Evolutionary conservation across 2,329 filamentous ascomycete species (phyloP).

Genomic region (Gremmenia infestans): DNA sequence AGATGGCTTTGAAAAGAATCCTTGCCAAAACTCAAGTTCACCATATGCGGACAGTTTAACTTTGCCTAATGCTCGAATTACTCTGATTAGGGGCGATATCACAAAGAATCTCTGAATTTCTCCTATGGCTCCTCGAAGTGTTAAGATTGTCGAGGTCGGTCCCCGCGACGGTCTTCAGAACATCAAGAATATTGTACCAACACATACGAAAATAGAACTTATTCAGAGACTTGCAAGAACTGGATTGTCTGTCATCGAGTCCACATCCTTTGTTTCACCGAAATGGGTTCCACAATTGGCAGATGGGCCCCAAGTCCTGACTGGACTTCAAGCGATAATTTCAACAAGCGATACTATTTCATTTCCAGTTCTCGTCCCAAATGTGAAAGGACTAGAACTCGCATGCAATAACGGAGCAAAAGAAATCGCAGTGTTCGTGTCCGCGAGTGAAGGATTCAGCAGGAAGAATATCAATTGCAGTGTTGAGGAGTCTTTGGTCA

Average conservation of each 20-base stretch:
- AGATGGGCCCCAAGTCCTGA: too few species aligned
- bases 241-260: constrained; percentile 70
- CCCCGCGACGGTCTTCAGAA: constrained; percentile 85
- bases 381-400: too few species aligned
- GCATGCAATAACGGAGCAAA: constrained; percentile 12
- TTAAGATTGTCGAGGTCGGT: constrained; percentile 75
- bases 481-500: constrained; percentile 48
- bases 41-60: too few species aligned
- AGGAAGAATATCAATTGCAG: constrained; percentile 54
- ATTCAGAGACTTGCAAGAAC: constrained; percentile 64
- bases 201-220: constrained; percentile 70
- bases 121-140: constrained; percentile 16
- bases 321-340: too few species aligned
- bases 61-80: too few species aligned
- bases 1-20: too few species aligned
- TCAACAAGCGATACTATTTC: too few species aligned
- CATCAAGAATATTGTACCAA: constrained; percentile 65
- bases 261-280: constrained; percentile 76
- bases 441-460: constrained; percentile 55
- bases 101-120: too few species aligned
- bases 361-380: too few species aligned
- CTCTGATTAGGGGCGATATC: too few species aligned
- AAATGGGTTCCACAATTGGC: constrained; percentile 77
- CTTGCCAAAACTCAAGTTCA: too few species aligned
- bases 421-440: constrained; percentile 49